Percentiles rank a stretch among this genome's conserved stretches.
These are phyloP conservation scores for Leishmania lainsoni DNA, from an alignment of 208 protist species.

Conservation along the genomic window DNA sequence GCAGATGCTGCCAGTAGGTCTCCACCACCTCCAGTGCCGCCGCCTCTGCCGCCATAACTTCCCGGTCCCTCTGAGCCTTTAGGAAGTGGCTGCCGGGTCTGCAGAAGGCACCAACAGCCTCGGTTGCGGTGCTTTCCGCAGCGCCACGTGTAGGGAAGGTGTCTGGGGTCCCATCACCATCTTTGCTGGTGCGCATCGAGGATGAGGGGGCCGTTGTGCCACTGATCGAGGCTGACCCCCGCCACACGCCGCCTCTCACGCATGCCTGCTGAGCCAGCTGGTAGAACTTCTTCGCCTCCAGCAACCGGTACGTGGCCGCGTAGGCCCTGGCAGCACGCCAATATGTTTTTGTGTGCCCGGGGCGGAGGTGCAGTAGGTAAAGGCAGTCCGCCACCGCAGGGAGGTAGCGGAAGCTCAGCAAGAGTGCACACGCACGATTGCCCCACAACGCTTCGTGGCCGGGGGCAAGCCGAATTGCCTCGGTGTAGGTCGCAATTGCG, in stretches of 20 bases:
- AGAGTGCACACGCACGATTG: conserved; percentile 79
- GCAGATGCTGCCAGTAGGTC: conserved; percentile 49
- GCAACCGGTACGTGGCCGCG: conserved; percentile 21
- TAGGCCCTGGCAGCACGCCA: conserved; percentile 80
- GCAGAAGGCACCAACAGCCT: not conserved
- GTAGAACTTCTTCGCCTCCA: conserved; percentile 58
- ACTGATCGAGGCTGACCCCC: not conserved
- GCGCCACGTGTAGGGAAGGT: no score
- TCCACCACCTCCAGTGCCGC: conserved; percentile 46
- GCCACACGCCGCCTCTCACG: conserved; percentile 4
- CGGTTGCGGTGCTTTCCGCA: not conserved
- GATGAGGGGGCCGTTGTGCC: not conserved
- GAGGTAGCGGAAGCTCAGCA: conserved; percentile 60
- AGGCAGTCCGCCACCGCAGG: conserved; percentile 72
- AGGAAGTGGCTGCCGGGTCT: not conserved
- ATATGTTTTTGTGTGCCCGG: conserved; percentile 57
- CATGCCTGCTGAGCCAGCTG: conserved; percentile 42
- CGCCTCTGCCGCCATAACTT: conserved; percentile 49
- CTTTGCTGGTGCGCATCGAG: not conserved
- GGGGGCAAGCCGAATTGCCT: conserved; percentile 63
- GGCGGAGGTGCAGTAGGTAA: conserved; percentile 48
- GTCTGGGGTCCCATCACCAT: not conserved
- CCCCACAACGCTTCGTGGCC: conserved; percentile 52
- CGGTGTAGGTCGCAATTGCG: conserved; percentile 65
- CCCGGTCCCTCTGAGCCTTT: conserved; percentile 32